Conservation (phyloP, 1,284 basidiomycete species). For the Ceratobasidium sp. region DNA sequence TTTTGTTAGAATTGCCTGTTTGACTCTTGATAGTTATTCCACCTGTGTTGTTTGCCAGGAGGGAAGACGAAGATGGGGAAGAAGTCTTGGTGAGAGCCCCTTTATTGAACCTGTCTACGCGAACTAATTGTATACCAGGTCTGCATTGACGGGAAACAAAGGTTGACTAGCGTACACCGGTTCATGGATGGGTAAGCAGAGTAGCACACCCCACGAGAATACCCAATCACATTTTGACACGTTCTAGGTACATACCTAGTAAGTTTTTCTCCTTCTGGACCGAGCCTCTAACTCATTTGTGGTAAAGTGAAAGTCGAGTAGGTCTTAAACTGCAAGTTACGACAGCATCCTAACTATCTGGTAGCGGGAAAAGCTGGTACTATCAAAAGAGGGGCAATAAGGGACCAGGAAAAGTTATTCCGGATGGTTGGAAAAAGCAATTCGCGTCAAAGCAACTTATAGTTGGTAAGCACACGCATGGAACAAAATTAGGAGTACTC, state of each 20-base stretch:
- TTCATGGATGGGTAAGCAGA: constrained; percentile 37
- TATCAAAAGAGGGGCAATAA: constrained; percentile 12
- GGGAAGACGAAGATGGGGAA: constrained; percentile 30
- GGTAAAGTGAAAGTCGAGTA: constrained; percentile 11
- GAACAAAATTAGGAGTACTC: not conserved
- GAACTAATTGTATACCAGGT: not conserved
- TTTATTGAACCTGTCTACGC: not conserved
- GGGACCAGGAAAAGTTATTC: constrained; percentile 13
- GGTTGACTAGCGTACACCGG: constrained; percentile 42
- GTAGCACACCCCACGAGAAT: not conserved
- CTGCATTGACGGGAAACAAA: constrained; percentile 43
- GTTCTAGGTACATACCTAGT: constrained; percentile 33
- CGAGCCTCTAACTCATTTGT: not conserved
- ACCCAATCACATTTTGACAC: not conserved
- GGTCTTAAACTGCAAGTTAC: not conserved
- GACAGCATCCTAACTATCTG: not conserved
- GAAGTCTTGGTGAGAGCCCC: constrained; percentile 24
- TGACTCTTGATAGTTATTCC: not conserved
- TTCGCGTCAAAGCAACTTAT: constrained; percentile 33
- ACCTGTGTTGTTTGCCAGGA: constrained; percentile 22
- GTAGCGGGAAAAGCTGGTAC: constrained; percentile 18
- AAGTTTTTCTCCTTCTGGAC: not conserved
- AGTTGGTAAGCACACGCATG: not conserved
- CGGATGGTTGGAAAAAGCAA: constrained; percentile 27
- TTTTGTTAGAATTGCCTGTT: constrained; percentile 56